Evolutionary conservation across 257 asterid genomes (phyloP).

Genomic region (Voacanga thouarsii): DNA sequence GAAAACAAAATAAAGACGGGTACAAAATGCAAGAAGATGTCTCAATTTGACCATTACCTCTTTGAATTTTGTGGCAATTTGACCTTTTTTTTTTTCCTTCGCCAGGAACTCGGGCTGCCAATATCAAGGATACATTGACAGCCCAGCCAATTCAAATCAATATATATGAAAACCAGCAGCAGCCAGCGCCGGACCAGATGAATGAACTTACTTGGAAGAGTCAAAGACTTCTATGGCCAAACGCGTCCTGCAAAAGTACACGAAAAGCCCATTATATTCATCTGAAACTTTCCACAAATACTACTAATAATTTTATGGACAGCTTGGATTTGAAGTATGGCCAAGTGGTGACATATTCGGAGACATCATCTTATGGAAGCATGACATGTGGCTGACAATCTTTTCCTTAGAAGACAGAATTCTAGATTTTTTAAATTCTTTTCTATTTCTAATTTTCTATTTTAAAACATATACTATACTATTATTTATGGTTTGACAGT

Average conservation of each 20-base stretch:
- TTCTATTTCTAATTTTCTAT: background rate
- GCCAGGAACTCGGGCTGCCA: conserved; percentile 36
- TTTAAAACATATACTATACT: too few relatives aligned
- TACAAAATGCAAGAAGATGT: background rate
- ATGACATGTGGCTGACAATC: background rate
- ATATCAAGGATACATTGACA: conserved; percentile 31
- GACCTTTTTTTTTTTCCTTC: background rate
- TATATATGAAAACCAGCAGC: background rate
- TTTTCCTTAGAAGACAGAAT: background rate
- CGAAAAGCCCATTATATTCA: background rate
- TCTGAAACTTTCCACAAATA: background rate
- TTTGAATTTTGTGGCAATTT: background rate
- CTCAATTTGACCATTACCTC: conserved; percentile 12
- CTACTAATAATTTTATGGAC: background rate
- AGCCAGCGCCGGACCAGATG: conserved; percentile 19
- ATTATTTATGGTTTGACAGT: too few relatives aligned
- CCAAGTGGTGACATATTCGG: background rate
- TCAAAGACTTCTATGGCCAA: conserved; percentile 2
- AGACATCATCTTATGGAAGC: background rate
- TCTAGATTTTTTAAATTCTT: background rate
- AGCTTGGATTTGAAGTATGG: conserved; percentile 2
- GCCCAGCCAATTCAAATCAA: conserved; percentile 23
- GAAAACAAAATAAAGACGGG: background rate
- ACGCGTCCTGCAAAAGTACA: conserved; percentile 22
- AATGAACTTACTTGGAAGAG: background rate